Percentiles rank a stretch among this genome's conserved stretches.
phyloP scores from a whole-genome alignment of 169 alveolate genomes.

The Plasmodium gallinaceum region DNA sequence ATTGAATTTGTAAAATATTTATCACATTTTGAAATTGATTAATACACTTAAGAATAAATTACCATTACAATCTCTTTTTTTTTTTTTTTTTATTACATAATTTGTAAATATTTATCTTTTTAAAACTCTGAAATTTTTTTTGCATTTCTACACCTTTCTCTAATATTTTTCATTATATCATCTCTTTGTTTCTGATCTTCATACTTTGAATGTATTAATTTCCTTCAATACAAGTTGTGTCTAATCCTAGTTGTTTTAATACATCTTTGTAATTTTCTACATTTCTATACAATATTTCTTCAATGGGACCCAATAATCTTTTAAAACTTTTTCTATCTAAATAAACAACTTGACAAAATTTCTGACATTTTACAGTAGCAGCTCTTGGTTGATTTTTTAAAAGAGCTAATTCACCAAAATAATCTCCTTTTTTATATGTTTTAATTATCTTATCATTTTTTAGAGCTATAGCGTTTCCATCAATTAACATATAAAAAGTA shows the following conservation, averaged over 20 bases:
- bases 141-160: neutral
- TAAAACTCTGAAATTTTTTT: too few species aligned
- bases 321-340: slow-evolving; percentile 95
- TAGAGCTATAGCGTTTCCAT: slow-evolving; percentile 96
- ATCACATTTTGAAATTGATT: too few species aligned
- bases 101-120: too few species aligned
- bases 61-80: too few species aligned
- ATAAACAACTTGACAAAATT: slow-evolving; percentile 87
- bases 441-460: slow-evolving; percentile 91
- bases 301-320: slow-evolving; percentile 96
- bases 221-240: slow-evolving; percentile 54
- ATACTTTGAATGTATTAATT: slow-evolving; percentile 1
- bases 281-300: slow-evolving; percentile 93
- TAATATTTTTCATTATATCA: neutral
- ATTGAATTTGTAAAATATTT: too few species aligned
- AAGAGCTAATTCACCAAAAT: slow-evolving; percentile 98
- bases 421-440: slow-evolving; percentile 92
- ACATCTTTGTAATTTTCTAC: slow-evolving; percentile 92
- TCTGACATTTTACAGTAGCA: slow-evolving; percentile 94
- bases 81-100: too few species aligned
- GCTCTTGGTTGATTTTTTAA: slow-evolving; percentile 95
- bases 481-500: slow-evolving; percentile 91
- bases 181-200: too few species aligned
- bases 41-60: too few species aligned
- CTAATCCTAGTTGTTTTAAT: slow-evolving; percentile 78